phyloP scores from a whole-genome alignment of 495 filamentous ascomycete genomes.

The Aspergillus homomorphus region DNA sequence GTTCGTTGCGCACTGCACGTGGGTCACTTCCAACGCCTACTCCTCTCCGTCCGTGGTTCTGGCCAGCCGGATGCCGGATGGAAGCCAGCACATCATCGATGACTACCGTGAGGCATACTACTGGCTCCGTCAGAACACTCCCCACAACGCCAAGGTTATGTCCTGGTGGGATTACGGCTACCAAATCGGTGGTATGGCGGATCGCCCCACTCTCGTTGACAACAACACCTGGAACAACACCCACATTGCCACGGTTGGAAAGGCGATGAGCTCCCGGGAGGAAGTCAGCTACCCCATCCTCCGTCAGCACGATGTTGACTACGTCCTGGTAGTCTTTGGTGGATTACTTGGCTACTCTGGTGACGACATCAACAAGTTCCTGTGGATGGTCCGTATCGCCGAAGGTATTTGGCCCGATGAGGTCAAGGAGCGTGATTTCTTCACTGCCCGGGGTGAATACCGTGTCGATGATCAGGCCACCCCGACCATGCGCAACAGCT shows the following conservation, averaged over 20 bases:
- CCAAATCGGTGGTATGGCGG: constrained; percentile 99
- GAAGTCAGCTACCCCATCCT: constrained; percentile 99
- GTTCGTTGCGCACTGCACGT: constrained; percentile 97
- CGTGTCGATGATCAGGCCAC: constrained; percentile 90
- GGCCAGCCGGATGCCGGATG: constrained; percentile 88
- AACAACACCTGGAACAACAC: constrained; percentile 99
- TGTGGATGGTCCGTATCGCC: constrained; percentile 99
- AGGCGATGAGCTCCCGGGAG: constrained; percentile 96
- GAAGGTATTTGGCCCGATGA: constrained; percentile 99
- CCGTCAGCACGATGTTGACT: constrained; percentile 97
- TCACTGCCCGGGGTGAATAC: constrained; percentile 94
- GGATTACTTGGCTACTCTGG: constrained; percentile 97
- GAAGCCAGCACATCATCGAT: constrained; percentile 97
- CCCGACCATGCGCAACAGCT: constrained; percentile 97
- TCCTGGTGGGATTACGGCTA: constrained; percentile 99
- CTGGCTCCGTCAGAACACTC: constrained; percentile 97
- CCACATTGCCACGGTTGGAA: constrained; percentile 98
- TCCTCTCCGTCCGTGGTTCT: constrained; percentile 97
- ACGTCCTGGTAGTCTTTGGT: constrained; percentile 95
- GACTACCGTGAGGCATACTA: constrained; percentile 99
- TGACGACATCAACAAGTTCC: constrained; percentile 99
- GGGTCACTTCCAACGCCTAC: constrained; percentile 99
- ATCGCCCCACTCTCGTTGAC: constrained; percentile 94
- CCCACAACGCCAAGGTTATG: constrained; percentile 96
- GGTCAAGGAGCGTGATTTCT: constrained; percentile 95